Conservation (phyloP, 208 protist species). For the Crithidia mellificae region DNA sequence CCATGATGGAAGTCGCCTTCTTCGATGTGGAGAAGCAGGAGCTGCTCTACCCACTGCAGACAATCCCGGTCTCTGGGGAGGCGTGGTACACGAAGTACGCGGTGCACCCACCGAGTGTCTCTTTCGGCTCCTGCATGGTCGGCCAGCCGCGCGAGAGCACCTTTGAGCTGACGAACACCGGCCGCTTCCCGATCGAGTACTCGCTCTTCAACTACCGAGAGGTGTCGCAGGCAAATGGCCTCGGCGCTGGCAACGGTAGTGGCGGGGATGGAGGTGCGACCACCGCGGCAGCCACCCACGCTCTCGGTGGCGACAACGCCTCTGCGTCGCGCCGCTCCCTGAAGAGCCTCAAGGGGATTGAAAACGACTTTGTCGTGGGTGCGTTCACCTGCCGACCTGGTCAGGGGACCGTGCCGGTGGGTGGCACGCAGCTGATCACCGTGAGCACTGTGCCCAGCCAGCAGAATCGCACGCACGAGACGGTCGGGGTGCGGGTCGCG, state of each 20-base stretch:
- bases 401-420: constrained; percentile 67
- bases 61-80: constrained; percentile 77
- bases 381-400: constrained; percentile 76
- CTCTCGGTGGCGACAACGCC: neutral
- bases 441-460: constrained; percentile 81
- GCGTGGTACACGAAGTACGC: constrained; percentile 89
- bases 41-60: constrained; percentile 85
- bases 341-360: constrained; percentile 25
- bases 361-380: constrained; percentile 62
- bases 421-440: constrained; percentile 52
- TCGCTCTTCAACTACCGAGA: constrained; percentile 81
- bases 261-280: neutral
- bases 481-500: constrained; percentile 88
- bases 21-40: constrained; percentile 77
- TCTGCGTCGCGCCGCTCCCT: neutral
- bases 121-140: constrained; percentile 94
- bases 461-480: constrained; percentile 62
- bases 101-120: constrained; percentile 91
- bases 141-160: constrained; percentile 75
- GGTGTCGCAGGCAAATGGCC: constrained; percentile 13
- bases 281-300: neutral
- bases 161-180: constrained; percentile 92
- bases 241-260: constrained; percentile 1
- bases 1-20: constrained; percentile 86
- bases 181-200: constrained; percentile 82